These are phyloP conservation scores for Podospora bellae-mahoneyi DNA, from an alignment of 495 filamentous ascomycete species.

Conservation along the genomic window DNA sequence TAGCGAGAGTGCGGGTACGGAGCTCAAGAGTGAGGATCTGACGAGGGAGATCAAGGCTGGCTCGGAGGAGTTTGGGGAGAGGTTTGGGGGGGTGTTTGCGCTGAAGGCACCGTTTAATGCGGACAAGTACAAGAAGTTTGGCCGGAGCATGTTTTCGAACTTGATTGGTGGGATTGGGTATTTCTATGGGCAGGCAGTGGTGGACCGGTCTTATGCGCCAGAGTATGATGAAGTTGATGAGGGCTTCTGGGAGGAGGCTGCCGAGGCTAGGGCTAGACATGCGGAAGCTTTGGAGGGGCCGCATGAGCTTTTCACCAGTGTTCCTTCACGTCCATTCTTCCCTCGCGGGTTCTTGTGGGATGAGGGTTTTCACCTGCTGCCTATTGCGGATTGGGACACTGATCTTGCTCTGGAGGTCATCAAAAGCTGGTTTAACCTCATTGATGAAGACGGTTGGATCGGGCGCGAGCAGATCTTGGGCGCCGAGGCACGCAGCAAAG, in stretches of 20 bases:
- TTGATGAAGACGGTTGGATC: conserved; percentile 98
- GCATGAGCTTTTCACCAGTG: conserved; percentile 85
- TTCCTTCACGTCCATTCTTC: conserved; percentile 94
- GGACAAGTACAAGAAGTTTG: conserved; percentile 72
- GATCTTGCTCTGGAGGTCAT: conserved; percentile 90
- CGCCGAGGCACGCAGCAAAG: conserved; percentile 90
- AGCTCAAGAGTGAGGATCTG: conserved; percentile 59
- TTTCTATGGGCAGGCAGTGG: conserved; percentile 81
- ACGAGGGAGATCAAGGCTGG: conserved; percentile 63
- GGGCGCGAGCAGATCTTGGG: conserved; percentile 94
- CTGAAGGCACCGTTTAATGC: conserved; percentile 73
- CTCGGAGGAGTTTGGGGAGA: conserved; percentile 65
- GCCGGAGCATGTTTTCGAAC: conserved; percentile 88
- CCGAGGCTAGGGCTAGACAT: conserved; percentile 61
- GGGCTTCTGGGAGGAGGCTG: conserved; percentile 93
- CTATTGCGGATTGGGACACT: conserved; percentile 88
- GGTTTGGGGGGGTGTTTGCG: conserved; percentile 68
- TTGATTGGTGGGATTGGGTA: conserved; percentile 92
- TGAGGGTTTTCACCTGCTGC: conserved; percentile 93
- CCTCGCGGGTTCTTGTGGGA: conserved; percentile 97
- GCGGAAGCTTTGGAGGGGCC: conserved; percentile 72
- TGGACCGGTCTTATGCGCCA: conserved; percentile 83
- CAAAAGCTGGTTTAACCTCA: conserved; percentile 90
- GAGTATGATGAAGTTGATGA: conserved; percentile 97
- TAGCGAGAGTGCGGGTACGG: conserved; percentile 66